Percentiles rank a stretch among this genome's conserved stretches.
phyloP scores from a whole-genome alignment of 2,329 filamentous ascomycete genomes.

The Diaporthe citrichinensis region DNA sequence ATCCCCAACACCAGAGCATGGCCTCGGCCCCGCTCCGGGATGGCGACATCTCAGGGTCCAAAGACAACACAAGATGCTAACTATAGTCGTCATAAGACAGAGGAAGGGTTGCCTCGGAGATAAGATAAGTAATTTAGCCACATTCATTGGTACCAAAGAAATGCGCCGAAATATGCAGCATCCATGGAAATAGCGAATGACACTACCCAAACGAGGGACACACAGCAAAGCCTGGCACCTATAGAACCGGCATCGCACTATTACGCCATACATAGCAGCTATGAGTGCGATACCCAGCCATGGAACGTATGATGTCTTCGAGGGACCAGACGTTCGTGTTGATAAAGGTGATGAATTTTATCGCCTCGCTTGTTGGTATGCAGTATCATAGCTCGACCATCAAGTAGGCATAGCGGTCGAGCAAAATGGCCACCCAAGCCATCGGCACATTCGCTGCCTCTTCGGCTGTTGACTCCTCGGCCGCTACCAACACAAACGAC shows the following conservation, averaged over 20 bases:
- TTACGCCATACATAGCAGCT: background rate
- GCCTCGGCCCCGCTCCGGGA: no score
- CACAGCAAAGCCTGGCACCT: background rate
- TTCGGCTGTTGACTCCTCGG: background rate
- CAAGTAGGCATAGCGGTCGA: background rate
- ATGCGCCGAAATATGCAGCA: no score
- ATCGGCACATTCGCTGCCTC: background rate
- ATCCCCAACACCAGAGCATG: no score
- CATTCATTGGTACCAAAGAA: no score
- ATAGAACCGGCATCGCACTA: background rate
- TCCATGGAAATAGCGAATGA: background rate
- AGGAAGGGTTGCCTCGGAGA: no score
- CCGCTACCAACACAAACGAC: background rate
- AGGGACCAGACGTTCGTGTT: rapidly evolving
- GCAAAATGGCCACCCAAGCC: background rate
- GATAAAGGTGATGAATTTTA: background rate
- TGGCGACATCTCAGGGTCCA: no score
- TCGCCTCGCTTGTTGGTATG: background rate
- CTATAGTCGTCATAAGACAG: no score
- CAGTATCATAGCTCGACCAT: background rate
- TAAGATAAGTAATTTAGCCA: no score
- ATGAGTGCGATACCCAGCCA: background rate
- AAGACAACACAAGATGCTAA: no score
- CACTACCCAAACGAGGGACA: background rate
- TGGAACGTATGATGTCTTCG: background rate